Base-by-base conservation (phyloP, 768 basidiomycete genomes). In the Scleroderma bovista region DNA sequence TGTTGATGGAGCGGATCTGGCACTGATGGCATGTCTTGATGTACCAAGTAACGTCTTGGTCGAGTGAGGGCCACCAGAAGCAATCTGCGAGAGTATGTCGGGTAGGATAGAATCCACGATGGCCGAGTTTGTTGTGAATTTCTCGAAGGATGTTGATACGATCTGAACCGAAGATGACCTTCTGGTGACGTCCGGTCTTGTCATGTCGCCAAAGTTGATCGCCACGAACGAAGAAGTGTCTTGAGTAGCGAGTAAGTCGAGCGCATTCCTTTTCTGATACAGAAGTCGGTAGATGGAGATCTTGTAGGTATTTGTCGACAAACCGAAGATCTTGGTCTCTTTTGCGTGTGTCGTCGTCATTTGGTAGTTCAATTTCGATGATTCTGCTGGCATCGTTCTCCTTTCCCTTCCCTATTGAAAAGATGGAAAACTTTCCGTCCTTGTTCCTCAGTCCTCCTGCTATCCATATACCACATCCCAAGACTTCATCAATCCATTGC, bases 1-100 rank as follows among this genome's bases (percentile, higher is more conserved):
- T n/a, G n/a, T n/a, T n/a, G n/a, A n/a, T n/a, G n/a, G n/a, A n/a
- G n/a, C n/a, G n/a, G n/a, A n/a, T n/a, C n/a, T n/a, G n/a, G n/a
- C n/a, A n/a, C n/a, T n/a, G n/a, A n/a, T n/a, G n/a, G n/a, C n/a
- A n/a, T n/a, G n/a, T n/a, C n/a, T n/a, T n/a, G n/a, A n/a, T n/a
- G n/a, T n/a, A n/a, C n/a, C n/a, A n/a, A n/a, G n/a, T n/a, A n/a
- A n/a, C n/a, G n/a, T n/a, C n/a, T n/a, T n/a, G 36, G 0, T 59
- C 47, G 3, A 70, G 49, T 0, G 58, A 41, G 0, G 68, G 66
- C 61, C 71, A 64, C 66, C 60, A 71, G 37, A 66, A 66, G 1
- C 55, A 36, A 8, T 62, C 47, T 0, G 29, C 15, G 1, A 70
- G 50, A n/a, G 47, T 46, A 7, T 7, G 19, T 3, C 17, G 3